phyloP scores from a whole-genome alignment of 208 protist genomes.

The Leptomonas pyrrhocoris region DNA sequence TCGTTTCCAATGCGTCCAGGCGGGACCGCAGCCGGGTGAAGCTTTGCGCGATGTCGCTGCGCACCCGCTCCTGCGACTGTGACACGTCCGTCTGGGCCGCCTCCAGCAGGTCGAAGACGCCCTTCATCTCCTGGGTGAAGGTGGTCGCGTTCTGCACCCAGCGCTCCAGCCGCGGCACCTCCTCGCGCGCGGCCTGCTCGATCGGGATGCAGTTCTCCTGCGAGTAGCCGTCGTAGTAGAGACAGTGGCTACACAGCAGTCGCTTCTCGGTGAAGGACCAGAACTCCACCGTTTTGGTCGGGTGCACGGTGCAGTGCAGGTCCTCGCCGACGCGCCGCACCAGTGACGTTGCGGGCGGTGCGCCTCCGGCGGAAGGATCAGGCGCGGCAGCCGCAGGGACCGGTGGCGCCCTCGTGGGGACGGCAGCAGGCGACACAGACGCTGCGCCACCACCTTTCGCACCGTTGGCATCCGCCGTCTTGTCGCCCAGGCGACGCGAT shows the following conservation, averaged over 20 bases:
- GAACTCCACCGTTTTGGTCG: slow-evolving; percentile 73
- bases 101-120: slow-evolving; percentile 60
- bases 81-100: slow-evolving; percentile 55
- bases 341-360: not conserved
- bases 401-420: not conserved
- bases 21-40: slow-evolving; percentile 48
- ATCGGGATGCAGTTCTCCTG: slow-evolving; percentile 69
- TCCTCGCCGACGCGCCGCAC: slow-evolving; percentile 14
- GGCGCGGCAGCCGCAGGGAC: not conserved
- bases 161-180: slow-evolving; percentile 50
- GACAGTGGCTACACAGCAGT: slow-evolving; percentile 77
- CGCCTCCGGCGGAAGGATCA: not conserved
- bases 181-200: slow-evolving; percentile 49
- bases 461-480: not conserved
- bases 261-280: slow-evolving; percentile 72
- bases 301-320: slow-evolving; percentile 50
- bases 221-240: slow-evolving; percentile 79
- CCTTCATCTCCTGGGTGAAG: slow-evolving; percentile 64
- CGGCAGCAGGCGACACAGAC: not conserved
- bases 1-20: slow-evolving; percentile 52
- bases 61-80: slow-evolving; percentile 32
- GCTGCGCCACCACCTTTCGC: not conserved
- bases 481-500: slow-evolving; percentile 20
- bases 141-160: slow-evolving; percentile 69
- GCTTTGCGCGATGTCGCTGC: slow-evolving; percentile 39